phyloP scores from a whole-genome alignment of 306 rosid species.

The Vigna radiata region DNA sequence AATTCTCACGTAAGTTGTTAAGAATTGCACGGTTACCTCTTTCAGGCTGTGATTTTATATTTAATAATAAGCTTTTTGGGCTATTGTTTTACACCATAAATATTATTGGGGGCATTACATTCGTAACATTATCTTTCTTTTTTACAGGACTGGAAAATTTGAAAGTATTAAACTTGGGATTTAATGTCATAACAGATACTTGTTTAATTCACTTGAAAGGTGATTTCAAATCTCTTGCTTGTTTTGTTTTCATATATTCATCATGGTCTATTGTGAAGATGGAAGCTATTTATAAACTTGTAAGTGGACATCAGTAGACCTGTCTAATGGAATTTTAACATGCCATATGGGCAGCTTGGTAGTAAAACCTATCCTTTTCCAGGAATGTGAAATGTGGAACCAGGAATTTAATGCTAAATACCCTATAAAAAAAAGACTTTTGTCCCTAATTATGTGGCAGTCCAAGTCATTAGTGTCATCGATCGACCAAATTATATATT shows the following conservation, averaged over 20 bases:
- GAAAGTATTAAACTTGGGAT: slow-evolving; percentile 82
- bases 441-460: not conserved
- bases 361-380: slow-evolving; percentile 17
- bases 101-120: slow-evolving; percentile 3
- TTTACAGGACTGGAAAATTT: slow-evolving; percentile 72
- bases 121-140: slow-evolving; percentile 12
- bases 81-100: slow-evolving; percentile 22
- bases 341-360: not conserved
- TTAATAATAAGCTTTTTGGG: slow-evolving; percentile 4
- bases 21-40: slow-evolving; percentile 24
- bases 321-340: not conserved
- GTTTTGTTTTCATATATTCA: not conserved
- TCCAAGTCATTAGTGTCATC: not conserved
- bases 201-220: slow-evolving; percentile 90
- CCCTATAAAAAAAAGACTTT: not conserved
- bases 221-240: slow-evolving; percentile 41
- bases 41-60: slow-evolving; percentile 20
- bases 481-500: not conserved
- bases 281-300: not conserved
- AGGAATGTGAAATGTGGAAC: slow-evolving; percentile 13
- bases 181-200: slow-evolving; percentile 68
- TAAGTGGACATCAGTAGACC: not conserved
- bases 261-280: not conserved
- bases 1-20: slow-evolving; percentile 75
- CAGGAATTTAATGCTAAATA: not conserved